Percentiles rank a stretch among this genome's conserved stretches.
phyloP scores from a whole-genome alignment of 2,329 filamentous ascomycete species.

The Fusarium mundagurra region DNA sequence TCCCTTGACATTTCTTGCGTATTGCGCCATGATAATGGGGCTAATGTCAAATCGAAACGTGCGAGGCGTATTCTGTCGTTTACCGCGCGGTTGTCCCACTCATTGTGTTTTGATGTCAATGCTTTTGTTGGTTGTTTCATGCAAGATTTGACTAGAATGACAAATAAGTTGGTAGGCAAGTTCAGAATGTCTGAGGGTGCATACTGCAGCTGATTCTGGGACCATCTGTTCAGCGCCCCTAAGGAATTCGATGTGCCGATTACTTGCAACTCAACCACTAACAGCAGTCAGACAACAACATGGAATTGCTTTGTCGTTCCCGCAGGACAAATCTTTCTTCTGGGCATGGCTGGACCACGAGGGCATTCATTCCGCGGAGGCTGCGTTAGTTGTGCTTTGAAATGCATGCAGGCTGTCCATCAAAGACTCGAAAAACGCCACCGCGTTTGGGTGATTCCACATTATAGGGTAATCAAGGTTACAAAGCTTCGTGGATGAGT shows the following conservation, averaged over 20 bases:
- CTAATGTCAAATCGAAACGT: background rate
- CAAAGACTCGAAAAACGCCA: background rate
- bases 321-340: background rate
- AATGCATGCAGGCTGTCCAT: background rate
- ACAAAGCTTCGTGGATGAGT: conserved; percentile 16
- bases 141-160: background rate
- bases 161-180: background rate
- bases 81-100: conserved; percentile 3
- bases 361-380: background rate
- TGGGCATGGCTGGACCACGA: background rate
- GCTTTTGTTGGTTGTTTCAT: conserved; percentile 3
- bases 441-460: background rate
- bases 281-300: background rate
- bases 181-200: background rate
- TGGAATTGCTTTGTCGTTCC: background rate
- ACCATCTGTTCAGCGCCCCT: background rate
- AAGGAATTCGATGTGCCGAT: background rate
- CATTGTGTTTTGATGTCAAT: background rate
- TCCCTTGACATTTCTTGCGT: background rate
- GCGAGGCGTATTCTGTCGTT: background rate
- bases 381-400: background rate
- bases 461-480: background rate
- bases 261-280: background rate
- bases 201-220: background rate
- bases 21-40: background rate